Evolutionary conservation across 371 early-diverging fungal species (phyloP), one percentile per base, ranked within the genome.

Genomic region (Mucor racemosus): DNA sequence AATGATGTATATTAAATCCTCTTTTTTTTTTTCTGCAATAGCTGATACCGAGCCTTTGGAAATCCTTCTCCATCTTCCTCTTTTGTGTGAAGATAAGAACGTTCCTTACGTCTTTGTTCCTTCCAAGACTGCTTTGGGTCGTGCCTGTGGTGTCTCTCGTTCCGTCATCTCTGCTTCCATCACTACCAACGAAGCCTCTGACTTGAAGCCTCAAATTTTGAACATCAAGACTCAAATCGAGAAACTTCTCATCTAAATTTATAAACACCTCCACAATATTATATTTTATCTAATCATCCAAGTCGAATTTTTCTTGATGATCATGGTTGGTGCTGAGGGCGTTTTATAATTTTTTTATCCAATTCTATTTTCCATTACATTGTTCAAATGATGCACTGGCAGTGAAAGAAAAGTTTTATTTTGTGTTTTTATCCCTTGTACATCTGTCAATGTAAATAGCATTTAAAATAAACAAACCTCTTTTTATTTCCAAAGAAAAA

Each of bases 41-140:
- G 98, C 97, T 72, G 99, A 99, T 85, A 90, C 97, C 64, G 95
- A 95, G 82, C 99, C 99, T 39, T 87, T 98, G 61, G 99, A 98
- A 78, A 97, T 99, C 75, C 87, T 98, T 60, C 89, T 97, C 58
- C 97, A 99, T 86, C 81, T 99, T 64, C 98, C 99, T 50, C 90
- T 99, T 17, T 86, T 99, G 67, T 99, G 99, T 87, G 99, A 99
- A 87, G 99, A 99, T 85, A 99, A 99, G 94, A 97, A 98, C 88
- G 98, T 98, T 62, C 97, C 98, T 44, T 98, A 97, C 81, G 96
- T 99, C 61, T 97, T 97, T 80, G 95, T 99, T 58, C 94, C 95
- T 60, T 97, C 97, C 77, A 96, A 97, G 90, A 89, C 87, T 36
- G 97, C 99, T 34, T 88, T 99, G 17, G 99, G 99, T 69, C 95